Evolutionary conservation across 352 stramenopile genomes (phyloP).

Genomic region (Peronospora belbahrii): DNA sequence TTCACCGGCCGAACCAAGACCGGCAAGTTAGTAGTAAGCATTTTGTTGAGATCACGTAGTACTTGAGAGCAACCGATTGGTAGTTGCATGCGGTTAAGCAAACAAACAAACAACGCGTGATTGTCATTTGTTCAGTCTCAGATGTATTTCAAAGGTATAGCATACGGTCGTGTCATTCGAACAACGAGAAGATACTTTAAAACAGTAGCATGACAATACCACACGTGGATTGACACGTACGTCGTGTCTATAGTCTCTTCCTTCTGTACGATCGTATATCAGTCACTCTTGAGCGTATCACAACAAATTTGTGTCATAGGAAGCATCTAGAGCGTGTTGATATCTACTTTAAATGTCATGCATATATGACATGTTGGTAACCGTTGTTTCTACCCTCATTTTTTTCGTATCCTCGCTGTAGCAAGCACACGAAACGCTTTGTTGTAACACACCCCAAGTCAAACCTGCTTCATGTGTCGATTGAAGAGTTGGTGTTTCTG

Average conservation of each 20-base stretch:
- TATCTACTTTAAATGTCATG: not conserved
- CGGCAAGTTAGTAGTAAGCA: constrained; percentile 34
- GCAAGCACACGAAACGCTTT: not conserved
- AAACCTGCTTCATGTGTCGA: too few relatives aligned
- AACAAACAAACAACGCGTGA: not conserved
- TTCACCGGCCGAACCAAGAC: constrained; percentile 22
- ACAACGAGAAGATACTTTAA: not conserved
- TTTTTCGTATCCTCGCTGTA: constrained; percentile 14
- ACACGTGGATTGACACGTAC: too few relatives aligned
- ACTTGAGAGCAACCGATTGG: constrained; percentile 24
- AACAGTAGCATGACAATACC: not conserved
- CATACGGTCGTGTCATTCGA: not conserved
- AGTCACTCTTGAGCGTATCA: too few relatives aligned
- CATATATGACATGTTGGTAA: constrained; percentile 13
- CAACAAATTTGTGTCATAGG: constrained; percentile 4
- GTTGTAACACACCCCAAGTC: too few relatives aligned
- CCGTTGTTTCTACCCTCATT: constrained; percentile 3
- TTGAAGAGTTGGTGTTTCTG: too few relatives aligned
- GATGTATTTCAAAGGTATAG: too few relatives aligned
- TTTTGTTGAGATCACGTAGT: constrained; percentile 30
- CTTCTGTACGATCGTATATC: constrained; percentile 2
- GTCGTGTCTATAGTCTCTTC: constrained; percentile 12
- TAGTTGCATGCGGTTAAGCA: constrained; percentile 28
- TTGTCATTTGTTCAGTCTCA: too few relatives aligned
- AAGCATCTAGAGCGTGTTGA: not conserved